phyloP scores from a whole-genome alignment of 2,329 filamentous ascomycete genomes.

The Tricladium varicosporioides region DNA sequence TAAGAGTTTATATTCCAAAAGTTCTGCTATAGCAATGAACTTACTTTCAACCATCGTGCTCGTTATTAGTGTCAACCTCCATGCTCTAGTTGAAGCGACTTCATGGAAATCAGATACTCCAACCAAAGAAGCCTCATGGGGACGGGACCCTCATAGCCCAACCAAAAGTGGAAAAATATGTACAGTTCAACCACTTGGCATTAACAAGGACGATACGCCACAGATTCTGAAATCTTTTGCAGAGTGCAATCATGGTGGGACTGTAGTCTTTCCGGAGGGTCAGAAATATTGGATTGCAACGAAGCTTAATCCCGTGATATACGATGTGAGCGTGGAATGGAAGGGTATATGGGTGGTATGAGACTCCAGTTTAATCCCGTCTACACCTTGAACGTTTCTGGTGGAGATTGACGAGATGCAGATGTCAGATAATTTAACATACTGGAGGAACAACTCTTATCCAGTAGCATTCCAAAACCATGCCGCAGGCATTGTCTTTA shows the following conservation, averaged over 20 bases:
- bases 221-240: slow-evolving; percentile 50
- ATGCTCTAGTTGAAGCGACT: too few species aligned
- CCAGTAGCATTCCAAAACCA: slow-evolving; percentile 55
- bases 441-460: slow-evolving; percentile 55
- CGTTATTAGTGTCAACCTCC: too few species aligned
- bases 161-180: slow-evolving; percentile 28
- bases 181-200: slow-evolving; percentile 39
- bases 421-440: slow-evolving; percentile 49
- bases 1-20: too few species aligned
- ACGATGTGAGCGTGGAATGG: slow-evolving; percentile 52
- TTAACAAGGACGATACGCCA: slow-evolving; percentile 48
- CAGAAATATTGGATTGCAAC: slow-evolving; percentile 50
- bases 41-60: too few species aligned
- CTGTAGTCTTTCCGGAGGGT: slow-evolving; percentile 48
- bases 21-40: too few species aligned
- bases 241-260: slow-evolving; percentile 46
- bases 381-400: too few species aligned
- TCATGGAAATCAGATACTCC: not conserved
- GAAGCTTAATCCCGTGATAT: slow-evolving; percentile 47
- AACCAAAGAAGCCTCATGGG: not conserved
- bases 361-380: not conserved
- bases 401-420: slow-evolving; percentile 13
- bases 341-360: slow-evolving; percentile 48
- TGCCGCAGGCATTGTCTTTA: slow-evolving; percentile 49
- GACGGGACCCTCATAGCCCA: slow-evolving; percentile 2